Conservation (phyloP, 1,284 basidiomycete genomes). For the Moesziomyces antarcticus region DNA sequence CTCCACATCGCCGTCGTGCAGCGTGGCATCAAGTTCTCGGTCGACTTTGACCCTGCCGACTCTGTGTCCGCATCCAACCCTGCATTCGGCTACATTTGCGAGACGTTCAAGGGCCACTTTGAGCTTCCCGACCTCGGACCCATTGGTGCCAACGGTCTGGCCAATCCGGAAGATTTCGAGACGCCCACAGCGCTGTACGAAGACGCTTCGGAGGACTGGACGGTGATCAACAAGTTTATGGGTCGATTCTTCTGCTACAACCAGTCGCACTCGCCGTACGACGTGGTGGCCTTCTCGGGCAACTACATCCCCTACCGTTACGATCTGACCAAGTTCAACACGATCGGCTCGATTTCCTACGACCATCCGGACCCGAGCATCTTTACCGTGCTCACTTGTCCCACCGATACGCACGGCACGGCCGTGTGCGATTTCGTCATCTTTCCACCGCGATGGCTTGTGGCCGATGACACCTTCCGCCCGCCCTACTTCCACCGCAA, state of each 20-base stretch:
- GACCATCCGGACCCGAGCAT: conserved; percentile 67
- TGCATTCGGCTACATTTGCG: conserved; percentile 67
- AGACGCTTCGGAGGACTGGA: conserved; percentile 72
- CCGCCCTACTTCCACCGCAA: conserved; percentile 53
- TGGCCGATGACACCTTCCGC: conserved; percentile 43
- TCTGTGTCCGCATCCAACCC: conserved; percentile 68
- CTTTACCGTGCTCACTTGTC: conserved; percentile 60
- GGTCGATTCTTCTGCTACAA: conserved; percentile 74
- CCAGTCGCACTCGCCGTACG: conserved; percentile 78
- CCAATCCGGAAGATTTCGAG: conserved; percentile 74
- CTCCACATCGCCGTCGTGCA: conserved; percentile 77
- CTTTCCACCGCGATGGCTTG: conserved; percentile 47
- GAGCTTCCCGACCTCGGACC: conserved; percentile 77
- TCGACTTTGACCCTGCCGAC: conserved; percentile 46
- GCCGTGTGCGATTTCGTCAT: conserved; percentile 66
- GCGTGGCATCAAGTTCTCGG: conserved; percentile 77
- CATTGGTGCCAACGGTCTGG: conserved; percentile 71
- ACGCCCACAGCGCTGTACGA: conserved; percentile 75
- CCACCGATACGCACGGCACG: conserved; percentile 74
- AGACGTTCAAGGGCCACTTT: conserved; percentile 74
- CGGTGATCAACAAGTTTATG: conserved; percentile 70
- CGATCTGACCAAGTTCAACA: conserved; percentile 75
- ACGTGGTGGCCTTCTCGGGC: conserved; percentile 76
- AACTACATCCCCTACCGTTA: conserved; percentile 81
- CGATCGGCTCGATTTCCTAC: conserved; percentile 76